These are phyloP conservation scores for Raddia distichophylla DNA, from an alignment of 176 grass and related monocot genomes.

Conservation along the genomic window DNA sequence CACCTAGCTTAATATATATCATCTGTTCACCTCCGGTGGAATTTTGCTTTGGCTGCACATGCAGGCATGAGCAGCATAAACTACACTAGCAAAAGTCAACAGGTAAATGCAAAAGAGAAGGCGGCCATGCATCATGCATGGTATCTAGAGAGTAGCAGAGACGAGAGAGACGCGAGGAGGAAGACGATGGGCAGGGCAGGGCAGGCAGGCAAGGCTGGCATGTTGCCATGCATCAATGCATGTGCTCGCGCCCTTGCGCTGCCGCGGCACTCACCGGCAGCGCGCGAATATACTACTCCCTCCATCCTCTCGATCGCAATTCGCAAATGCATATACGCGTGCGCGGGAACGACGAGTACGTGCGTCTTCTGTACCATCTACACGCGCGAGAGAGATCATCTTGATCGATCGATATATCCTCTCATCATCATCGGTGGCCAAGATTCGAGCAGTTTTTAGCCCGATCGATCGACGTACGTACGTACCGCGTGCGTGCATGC, in stretches of 20 bases:
- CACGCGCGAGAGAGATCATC: not conserved
- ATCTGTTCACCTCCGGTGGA: not conserved
- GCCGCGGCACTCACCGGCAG: slow-evolving; percentile 27
- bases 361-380: not conserved
- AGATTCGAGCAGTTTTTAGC: not conserved
- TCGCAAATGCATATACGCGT: not conserved
- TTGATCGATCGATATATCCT: not conserved
- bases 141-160: too few relatives aligned
- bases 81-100: slow-evolving; percentile 7
- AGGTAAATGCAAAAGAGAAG: slow-evolving; percentile 31
- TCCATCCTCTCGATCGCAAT: too few relatives aligned
- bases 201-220: slow-evolving; percentile 20
- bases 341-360: too few relatives aligned
- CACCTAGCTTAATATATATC: not conserved
- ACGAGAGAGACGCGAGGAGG: not conserved
- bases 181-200: not conserved
- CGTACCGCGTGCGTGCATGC: too few relatives aligned
- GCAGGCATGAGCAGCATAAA: not conserved
- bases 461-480: too few relatives aligned
- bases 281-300: not conserved
- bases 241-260: slow-evolving; percentile 20
- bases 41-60: slow-evolving; percentile 20
- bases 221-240: slow-evolving; percentile 43
- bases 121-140: not conserved
- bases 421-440: too few relatives aligned